phyloP scores from a whole-genome alignment of 305 asterid species.

The Solanum hybrid region DNA sequence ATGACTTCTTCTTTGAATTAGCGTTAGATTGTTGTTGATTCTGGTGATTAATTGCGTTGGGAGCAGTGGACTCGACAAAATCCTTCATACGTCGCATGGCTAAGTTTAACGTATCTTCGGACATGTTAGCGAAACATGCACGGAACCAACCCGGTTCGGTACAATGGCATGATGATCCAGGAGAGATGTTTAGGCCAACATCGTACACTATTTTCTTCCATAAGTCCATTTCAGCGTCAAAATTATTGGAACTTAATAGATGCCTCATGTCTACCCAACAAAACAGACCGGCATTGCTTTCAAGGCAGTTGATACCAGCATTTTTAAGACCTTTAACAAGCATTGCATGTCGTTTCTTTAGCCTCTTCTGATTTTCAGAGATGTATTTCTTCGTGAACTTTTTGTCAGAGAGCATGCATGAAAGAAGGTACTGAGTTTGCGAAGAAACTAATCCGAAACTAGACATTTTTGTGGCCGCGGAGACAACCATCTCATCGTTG shows the following conservation, averaged over 20 bases:
- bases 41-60: neutral
- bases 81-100: constrained; percentile 47
- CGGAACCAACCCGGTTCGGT: constrained; percentile 88
- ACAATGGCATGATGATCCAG: constrained; percentile 90
- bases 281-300: constrained; percentile 79
- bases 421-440: constrained; percentile 67
- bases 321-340: constrained; percentile 38
- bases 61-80: constrained; percentile 30
- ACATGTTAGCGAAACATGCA: constrained; percentile 81
- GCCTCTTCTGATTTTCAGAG: constrained; percentile 40
- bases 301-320: constrained; percentile 49
- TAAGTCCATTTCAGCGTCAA: constrained; percentile 63
- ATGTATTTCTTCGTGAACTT: constrained; percentile 44
- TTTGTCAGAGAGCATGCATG: constrained; percentile 72
- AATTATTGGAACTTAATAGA: constrained; percentile 30
- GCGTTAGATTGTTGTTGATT: constrained; percentile 17
- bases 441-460: constrained; percentile 80
- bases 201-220: constrained; percentile 80
- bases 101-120: constrained; percentile 48
- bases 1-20: constrained; percentile 36
- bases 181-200: constrained; percentile 78
- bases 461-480: constrained; percentile 87
- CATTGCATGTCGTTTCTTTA: constrained; percentile 51
- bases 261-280: constrained; percentile 94
- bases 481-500: constrained; percentile 51